Base-by-base conservation (phyloP, 2,329 filamentous ascomycete species). In the Amesomyces nigricolor region DNA sequence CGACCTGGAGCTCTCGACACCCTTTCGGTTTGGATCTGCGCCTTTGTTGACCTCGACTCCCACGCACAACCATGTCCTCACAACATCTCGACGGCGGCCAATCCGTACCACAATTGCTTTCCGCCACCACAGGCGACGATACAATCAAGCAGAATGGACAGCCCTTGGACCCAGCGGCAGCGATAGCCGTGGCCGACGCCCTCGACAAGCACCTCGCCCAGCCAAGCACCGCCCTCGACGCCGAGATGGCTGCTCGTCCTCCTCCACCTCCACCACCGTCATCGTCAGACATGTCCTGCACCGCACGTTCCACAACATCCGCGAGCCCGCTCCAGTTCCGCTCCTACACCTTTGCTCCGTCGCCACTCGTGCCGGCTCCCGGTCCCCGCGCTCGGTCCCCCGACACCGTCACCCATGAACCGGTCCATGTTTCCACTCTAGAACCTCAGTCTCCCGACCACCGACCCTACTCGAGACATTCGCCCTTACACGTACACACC, bases 321-420 rank as follows among this genome's bases (percentile, higher is more conserved):
- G 43, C 53, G 48, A 54, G 53, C 57, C 55, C 63, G 9, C 30
- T 64, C 54, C 63, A 66, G 17, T 67, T 67, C 54, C 64, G 59
- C 22, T 62, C 66, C 17, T 61, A 65, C 37, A 67, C 67, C 38
- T 66, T 65, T 54, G 64, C 67, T 6, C 67, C 67, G 11, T 69
- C 67, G 11, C 65, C 68, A 11, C 66, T 65, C 11, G 58, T 55
- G 13, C 57, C 61, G 57, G 17, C 47, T n/a, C 49, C 45, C 30
- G 48, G 47, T 26, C 26, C 37, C 22, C 40, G 30, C 22, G 43
- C 57, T 26, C 37, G 30, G 30, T 56, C 59, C 2, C 48, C 51
- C 30, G 19, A 60, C 40, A 49, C 58, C 44, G 51, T 59, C 45
- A 49, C 52, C 26, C 55, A 56, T 22, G 43, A 58, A 29, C 52